A percentile compares a stretch with the other conserved stretches of the same genome.
phyloP scores from a whole-genome alignment of 345 rosid species.

The Acer saccharum region DNA sequence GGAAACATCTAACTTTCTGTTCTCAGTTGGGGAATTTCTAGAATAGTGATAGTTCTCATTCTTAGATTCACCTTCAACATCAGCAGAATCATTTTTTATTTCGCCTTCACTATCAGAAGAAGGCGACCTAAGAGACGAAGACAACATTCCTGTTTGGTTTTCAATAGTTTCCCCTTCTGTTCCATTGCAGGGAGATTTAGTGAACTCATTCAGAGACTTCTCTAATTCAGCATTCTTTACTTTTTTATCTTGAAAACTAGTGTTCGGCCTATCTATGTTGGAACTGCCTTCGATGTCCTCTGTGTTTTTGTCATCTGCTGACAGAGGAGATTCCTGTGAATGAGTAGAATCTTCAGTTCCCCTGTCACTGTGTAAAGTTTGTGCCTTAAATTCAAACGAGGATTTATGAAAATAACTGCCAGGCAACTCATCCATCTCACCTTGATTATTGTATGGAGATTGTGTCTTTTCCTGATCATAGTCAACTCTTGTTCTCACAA shows the following conservation, averaged over 20 bases:
- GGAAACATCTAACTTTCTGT: neutral
- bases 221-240: neutral
- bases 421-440: constrained; percentile 32
- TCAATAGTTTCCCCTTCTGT: constrained; percentile 12
- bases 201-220: constrained; percentile 3
- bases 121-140: neutral
- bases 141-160: neutral
- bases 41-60: constrained; percentile 1
- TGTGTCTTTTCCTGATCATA: constrained; percentile 14
- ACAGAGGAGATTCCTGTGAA: constrained; percentile 29
- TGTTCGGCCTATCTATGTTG: neutral
- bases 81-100: constrained; percentile 4
- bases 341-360: constrained; percentile 30
- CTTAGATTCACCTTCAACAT: neutral
- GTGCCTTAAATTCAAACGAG: constrained; percentile 21
- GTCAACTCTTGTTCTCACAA: neutral
- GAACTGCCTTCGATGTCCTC: constrained; percentile 9
- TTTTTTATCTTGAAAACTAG: neutral
- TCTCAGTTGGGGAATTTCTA: constrained; percentile 8
- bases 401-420: constrained; percentile 31
- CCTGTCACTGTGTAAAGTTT: constrained; percentile 21
- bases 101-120: constrained; percentile 1
- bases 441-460: constrained; percentile 19
- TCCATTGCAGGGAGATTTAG: neutral
- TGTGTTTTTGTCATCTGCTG: constrained; percentile 8